phyloP scores from a whole-genome alignment of 306 rosid species.

The Styphnolobium japonicum region DNA sequence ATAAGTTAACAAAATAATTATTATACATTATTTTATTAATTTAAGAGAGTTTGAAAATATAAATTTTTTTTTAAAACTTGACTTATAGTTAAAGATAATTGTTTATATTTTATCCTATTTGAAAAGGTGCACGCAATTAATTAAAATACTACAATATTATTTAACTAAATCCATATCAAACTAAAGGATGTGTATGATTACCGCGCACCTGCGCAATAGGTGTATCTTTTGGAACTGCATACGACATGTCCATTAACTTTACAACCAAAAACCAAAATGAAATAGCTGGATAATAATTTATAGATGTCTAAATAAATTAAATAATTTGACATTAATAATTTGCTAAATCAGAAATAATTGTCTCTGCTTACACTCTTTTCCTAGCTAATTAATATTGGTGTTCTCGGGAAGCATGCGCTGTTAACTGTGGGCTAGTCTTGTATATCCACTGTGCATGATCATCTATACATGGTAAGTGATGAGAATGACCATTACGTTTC shows the following conservation, averaged over 20 bases:
- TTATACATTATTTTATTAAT: too few species aligned
- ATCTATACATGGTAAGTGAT: not conserved
- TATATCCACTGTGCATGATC: not conserved
- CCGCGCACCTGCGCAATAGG: conserved; percentile 14
- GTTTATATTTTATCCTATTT: too few species aligned
- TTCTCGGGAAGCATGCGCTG: conserved; percentile 4
- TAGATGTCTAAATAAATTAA: not conserved
- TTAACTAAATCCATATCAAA: conserved; percentile 11
- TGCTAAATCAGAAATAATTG: not conserved
- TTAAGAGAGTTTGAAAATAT: too few species aligned
- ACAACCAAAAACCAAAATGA: not conserved
- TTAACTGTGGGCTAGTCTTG: not conserved
- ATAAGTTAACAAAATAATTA: too few species aligned
- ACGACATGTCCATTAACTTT: conserved; percentile 19
- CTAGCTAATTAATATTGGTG: not conserved
- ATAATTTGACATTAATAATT: not conserved
- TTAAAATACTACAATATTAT: conserved; percentile 8
- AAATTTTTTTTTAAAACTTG: too few species aligned
- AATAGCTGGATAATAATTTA: not conserved
- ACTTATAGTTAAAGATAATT: too few species aligned
- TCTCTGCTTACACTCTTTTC: not conserved
- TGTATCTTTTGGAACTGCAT: conserved; percentile 30
- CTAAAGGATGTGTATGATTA: conserved; percentile 29
- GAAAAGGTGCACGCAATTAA: conserved; percentile 15
- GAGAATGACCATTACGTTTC: conserved; percentile 3